Percentiles rank a stretch among this genome's conserved stretches.
phyloP scores from a whole-genome alignment of 345 rosid species.

The Lagerstroemia speciosa region DNA sequence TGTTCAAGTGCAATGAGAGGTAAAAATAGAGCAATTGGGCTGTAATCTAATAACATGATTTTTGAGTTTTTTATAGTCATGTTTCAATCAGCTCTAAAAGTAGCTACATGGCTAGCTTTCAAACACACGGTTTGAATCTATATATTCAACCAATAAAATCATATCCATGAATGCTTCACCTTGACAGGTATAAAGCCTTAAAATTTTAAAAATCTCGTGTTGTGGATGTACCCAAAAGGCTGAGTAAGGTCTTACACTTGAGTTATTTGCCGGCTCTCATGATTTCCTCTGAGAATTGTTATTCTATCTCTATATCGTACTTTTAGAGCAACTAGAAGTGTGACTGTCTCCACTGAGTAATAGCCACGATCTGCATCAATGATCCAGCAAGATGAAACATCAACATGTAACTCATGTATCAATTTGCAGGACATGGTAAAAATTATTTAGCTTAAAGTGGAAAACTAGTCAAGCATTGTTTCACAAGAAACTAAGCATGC shows the following conservation, averaged over 20 bases:
- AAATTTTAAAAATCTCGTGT: background rate
- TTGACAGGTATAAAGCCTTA: background rate
- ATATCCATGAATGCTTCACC: too few species aligned
- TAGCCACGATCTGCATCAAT: constrained; percentile 85
- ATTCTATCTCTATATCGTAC: constrained; percentile 94
- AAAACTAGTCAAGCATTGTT: background rate
- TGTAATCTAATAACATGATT: background rate
- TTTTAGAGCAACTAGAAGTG: constrained; percentile 91
- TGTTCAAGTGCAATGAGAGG: background rate
- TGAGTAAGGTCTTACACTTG: constrained; percentile 73
- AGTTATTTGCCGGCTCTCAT: constrained; percentile 99
- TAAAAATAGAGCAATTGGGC: background rate
- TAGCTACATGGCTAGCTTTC: background rate
- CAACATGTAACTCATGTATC: background rate
- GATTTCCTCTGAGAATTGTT: constrained; percentile 93
- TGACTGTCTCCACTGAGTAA: constrained; percentile 96
- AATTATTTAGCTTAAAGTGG: too few species aligned
- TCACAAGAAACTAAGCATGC: background rate
- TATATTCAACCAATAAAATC: background rate
- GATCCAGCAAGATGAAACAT: background rate
- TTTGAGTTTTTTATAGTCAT: background rate
- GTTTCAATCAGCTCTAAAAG: background rate
- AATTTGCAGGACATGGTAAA: background rate
- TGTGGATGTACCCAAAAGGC: background rate
- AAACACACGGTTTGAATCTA: background rate